phyloP scores from a whole-genome alignment of 352 stramenopile species.

The Globisporangium barbulae region DNA sequence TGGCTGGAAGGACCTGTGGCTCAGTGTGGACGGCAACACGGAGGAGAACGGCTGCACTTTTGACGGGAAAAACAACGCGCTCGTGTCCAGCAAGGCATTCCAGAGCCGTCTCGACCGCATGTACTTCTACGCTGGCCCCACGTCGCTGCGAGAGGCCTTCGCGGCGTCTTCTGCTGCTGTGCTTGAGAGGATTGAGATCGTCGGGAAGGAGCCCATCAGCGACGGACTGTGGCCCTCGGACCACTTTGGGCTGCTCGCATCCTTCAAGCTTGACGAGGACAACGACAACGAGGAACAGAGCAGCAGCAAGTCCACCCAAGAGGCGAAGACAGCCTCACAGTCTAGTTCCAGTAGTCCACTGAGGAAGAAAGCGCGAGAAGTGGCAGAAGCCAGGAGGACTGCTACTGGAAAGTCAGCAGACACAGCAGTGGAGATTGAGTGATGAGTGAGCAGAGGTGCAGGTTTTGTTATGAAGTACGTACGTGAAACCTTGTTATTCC shows the following conservation, averaged over 20 bases:
- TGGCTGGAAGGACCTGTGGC: slow-evolving; percentile 70
- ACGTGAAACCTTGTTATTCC: background rate
- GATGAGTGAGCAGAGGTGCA: background rate
- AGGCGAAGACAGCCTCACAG: background rate
- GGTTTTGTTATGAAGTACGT: background rate
- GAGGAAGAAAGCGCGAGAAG: slow-evolving; percentile 7
- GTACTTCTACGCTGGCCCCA: slow-evolving; percentile 47
- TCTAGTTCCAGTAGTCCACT: background rate
- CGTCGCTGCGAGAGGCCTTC: slow-evolving; percentile 6
- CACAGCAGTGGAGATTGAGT: slow-evolving; percentile 18
- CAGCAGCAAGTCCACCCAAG: background rate
- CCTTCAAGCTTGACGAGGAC: slow-evolving; percentile 33
- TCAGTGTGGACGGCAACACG: slow-evolving; percentile 58
- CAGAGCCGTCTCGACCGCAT: slow-evolving; percentile 75
- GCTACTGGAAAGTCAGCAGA: slow-evolving; percentile 3
- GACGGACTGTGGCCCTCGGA: slow-evolving; percentile 73
- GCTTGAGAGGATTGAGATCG: slow-evolving; percentile 48
- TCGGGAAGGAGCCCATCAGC: slow-evolving; percentile 63
- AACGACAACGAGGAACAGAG: background rate
- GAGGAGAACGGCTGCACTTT: slow-evolving; percentile 79
- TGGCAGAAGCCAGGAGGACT: background rate
- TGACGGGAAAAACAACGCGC: slow-evolving; percentile 51
- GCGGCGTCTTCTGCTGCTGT: slow-evolving; percentile 15
- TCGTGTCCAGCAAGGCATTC: slow-evolving; percentile 59
- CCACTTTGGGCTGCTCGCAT: slow-evolving; percentile 65